Evolutionary conservation across 768 basidiomycete genomes (phyloP).

Genomic region (Lyophyllum atratum): DNA sequence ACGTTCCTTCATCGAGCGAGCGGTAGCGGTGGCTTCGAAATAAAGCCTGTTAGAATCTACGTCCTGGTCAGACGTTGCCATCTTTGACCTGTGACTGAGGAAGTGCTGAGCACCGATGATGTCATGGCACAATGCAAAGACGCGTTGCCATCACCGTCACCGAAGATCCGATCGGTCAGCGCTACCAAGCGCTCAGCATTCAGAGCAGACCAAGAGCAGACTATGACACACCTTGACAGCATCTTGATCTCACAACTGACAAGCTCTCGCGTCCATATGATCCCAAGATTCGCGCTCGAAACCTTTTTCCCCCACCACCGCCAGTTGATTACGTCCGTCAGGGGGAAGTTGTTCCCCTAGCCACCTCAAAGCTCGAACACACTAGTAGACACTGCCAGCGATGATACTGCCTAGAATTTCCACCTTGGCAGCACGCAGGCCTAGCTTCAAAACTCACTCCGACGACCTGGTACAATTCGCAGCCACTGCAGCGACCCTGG

Average conservation of each 20-base stretch:
- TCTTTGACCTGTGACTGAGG: too few relatives aligned
- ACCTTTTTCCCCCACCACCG: background rate
- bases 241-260: background rate
- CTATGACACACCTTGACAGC: background rate
- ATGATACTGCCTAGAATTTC: background rate
- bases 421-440: background rate
- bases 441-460: background rate
- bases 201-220: background rate
- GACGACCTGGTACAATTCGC: constrained; percentile 7
- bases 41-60: too few relatives aligned
- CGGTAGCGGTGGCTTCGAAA: too few relatives aligned
- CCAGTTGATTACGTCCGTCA: too few relatives aligned
- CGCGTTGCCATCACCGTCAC: background rate
- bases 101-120: too few relatives aligned
- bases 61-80: background rate
- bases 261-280: background rate
- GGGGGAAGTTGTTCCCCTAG: too few relatives aligned
- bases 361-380: too few relatives aligned
- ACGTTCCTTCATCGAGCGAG: too few relatives aligned
- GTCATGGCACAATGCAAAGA: too few relatives aligned
- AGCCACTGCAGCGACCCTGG: constrained; percentile 5
- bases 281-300: background rate
- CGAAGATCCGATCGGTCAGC: too few relatives aligned
- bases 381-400: too few relatives aligned
- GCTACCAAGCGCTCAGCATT: background rate